Percentiles rank a stretch among this genome's conserved stretches.
Evolutionary conservation across 768 basidiomycete species (phyloP).

Genomic region (Cystoderma amianthinum): DNA sequence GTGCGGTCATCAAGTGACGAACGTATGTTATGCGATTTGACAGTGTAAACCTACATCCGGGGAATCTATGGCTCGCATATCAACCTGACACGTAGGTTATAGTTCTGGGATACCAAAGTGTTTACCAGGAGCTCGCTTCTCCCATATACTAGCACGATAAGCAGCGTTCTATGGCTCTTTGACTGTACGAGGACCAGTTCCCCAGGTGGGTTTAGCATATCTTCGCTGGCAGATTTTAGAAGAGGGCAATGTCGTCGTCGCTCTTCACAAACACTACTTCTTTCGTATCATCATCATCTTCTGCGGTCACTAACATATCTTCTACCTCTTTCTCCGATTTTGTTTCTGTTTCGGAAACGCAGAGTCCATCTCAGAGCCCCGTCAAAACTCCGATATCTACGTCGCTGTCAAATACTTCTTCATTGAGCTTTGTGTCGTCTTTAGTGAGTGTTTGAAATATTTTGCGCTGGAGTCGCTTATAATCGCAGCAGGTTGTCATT

Average conservation of each 20-base stretch:
- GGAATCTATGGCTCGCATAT: conserved; percentile 25
- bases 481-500: too few species aligned
- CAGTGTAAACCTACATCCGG: conserved; percentile 12
- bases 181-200: background rate
- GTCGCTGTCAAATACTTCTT: too few species aligned
- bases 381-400: too few species aligned
- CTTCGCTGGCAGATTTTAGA: background rate
- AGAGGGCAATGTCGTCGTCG: background rate
- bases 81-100: conserved; percentile 24
- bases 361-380: too few species aligned
- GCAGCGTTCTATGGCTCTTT: background rate
- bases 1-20: conserved; percentile 26
- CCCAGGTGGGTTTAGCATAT: conserved; percentile 1
- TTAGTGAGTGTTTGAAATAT: too few species aligned
- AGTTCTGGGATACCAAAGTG: conserved; percentile 6
- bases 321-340: too few species aligned
- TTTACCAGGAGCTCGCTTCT: conserved; percentile 3
- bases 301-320: too few species aligned
- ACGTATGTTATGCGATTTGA: conserved; percentile 12
- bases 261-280: too few species aligned
- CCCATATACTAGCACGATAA: background rate
- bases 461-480: too few species aligned
- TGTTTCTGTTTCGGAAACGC: too few species aligned
- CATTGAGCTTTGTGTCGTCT: too few species aligned
- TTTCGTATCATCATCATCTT: too few species aligned